Conservation (phyloP, 2,329 filamentous ascomycete genomes). For the Coniochaeta hoffmannii region DNA sequence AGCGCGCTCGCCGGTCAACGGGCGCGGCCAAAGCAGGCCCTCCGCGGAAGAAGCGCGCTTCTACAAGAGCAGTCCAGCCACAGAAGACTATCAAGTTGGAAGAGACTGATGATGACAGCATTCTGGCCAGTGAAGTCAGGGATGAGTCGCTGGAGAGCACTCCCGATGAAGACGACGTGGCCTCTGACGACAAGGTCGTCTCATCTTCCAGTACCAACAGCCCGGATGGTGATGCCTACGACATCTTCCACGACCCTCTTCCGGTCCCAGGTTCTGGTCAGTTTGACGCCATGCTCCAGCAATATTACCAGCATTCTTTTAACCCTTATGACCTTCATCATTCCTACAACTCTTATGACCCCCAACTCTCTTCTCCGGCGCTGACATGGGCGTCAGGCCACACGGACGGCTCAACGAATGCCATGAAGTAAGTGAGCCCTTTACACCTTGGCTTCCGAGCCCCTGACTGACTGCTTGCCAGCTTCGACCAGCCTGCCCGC, state of each 20-base stretch:
- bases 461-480: slow-evolving; percentile 9
- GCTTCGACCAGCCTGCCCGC: slow-evolving; percentile 13
- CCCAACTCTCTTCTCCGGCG: not conserved
- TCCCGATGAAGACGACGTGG: slow-evolving; percentile 3
- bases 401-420: slow-evolving; percentile 10
- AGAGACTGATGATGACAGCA: not conserved
- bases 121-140: slow-evolving; percentile 5
- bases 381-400: slow-evolving; percentile 6
- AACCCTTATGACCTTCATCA: not conserved
- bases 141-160: slow-evolving; percentile 1
- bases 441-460: not conserved
- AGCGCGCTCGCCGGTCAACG: slow-evolving; percentile 12
- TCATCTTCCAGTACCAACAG: not conserved
- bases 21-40: not conserved
- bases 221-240: slow-evolving; percentile 6
- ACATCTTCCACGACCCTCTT: slow-evolving; percentile 16
- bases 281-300: not conserved
- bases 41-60: not conserved
- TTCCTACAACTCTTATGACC: not conserved
- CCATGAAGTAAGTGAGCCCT: slow-evolving; percentile 9
- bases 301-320: no score
- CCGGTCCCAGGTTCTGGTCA: slow-evolving; percentile 11
- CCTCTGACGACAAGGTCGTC: slow-evolving; percentile 2
- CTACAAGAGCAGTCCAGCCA: slow-evolving; percentile 8
- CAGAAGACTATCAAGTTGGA: slow-evolving; percentile 4